A percentile compares a stretch with the other conserved stretches of the same genome.
These are phyloP conservation scores for Xerocomellus amylosporus DNA, from an alignment of 768 basidiomycete genomes.

Conservation along the genomic window DNA sequence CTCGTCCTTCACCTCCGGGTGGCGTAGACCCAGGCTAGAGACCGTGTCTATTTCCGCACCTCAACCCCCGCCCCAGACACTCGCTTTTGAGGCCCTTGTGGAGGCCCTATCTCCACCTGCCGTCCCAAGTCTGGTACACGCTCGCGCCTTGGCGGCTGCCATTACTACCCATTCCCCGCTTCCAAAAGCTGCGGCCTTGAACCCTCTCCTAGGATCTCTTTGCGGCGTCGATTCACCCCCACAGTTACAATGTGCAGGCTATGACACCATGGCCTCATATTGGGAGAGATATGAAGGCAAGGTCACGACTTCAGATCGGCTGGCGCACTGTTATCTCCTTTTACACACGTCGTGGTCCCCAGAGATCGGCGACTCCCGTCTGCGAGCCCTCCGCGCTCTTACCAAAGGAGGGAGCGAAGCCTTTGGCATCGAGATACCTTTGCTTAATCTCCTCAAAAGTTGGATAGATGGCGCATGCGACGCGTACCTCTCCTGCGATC, in stretches of 20 bases:
- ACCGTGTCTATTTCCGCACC: conserved; percentile 26
- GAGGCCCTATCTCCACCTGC: conserved; percentile 46
- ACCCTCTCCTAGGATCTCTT: conserved; percentile 58
- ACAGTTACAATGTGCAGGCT: conserved; percentile 63
- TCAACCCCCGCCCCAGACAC: conserved; percentile 26
- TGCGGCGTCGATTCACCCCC: conserved; percentile 54
- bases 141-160: conserved; percentile 53
- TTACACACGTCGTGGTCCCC: conserved; percentile 50
- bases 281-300: conserved; percentile 55
- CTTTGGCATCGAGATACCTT: conserved; percentile 57
- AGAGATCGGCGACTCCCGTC: conserved; percentile 71
- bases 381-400: conserved; percentile 64
- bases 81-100: conserved; percentile 46
- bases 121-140: conserved; percentile 65
- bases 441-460: conserved; percentile 53
- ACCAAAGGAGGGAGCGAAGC: conserved; percentile 59
- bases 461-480: conserved; percentile 72
- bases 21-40: conserved; percentile 37
- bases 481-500: conserved; percentile 37
- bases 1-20: conserved; percentile 34
- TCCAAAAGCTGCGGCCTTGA: conserved; percentile 51
- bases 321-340: conserved; percentile 66
- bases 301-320: conserved; percentile 54
- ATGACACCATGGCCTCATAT: conserved; percentile 68
- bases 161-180: conserved; percentile 54